phyloP scores from a whole-genome alignment of 495 filamentous ascomycete species.

The Parathielavia appendiculata region DNA sequence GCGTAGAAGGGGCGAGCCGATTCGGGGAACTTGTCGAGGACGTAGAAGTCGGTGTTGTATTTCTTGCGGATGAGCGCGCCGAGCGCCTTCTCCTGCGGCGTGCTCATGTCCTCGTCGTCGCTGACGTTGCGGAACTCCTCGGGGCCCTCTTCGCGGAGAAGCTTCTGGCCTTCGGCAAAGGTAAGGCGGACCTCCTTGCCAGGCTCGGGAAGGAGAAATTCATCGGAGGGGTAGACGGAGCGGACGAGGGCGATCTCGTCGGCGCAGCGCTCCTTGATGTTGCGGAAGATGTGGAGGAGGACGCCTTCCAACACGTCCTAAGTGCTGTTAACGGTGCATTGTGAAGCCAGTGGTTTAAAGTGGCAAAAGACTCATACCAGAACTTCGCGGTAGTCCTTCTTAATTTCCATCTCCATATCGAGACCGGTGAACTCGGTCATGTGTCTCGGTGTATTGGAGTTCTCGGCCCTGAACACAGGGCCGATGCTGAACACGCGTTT shows the following conservation, averaged over 20 bases:
- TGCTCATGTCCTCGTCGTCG: constrained; percentile 76
- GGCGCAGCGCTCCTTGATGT: constrained; percentile 49
- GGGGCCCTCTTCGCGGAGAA: constrained; percentile 75
- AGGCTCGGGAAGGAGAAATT: constrained; percentile 48
- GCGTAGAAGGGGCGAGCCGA: constrained; percentile 84
- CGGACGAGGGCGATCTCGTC: constrained; percentile 67
- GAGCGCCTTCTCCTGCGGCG: constrained; percentile 84
- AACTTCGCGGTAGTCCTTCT: constrained; percentile 83
- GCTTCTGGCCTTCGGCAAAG: constrained; percentile 77
- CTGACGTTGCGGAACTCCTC: constrained; percentile 60
- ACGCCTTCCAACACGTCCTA: constrained; percentile 69
- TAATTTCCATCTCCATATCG: constrained; percentile 96
- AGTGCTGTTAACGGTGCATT: not conserved
- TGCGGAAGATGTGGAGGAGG: constrained; percentile 79
- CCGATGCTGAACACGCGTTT: constrained; percentile 85
- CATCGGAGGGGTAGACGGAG: constrained; percentile 54
- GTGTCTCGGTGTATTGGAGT: constrained; percentile 92
- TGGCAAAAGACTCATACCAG: constrained; percentile 29
- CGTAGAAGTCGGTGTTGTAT: constrained; percentile 86
- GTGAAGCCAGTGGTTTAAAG: too few species aligned
- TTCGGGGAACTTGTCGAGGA: constrained; percentile 87
- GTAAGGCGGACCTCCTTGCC: constrained; percentile 78
- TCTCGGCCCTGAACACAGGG: constrained; percentile 90
- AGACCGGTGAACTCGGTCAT: constrained; percentile 97
- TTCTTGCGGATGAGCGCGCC: constrained; percentile 78